Conservation (phyloP, 1,139 yeast species). For the Arxiozyma heterogenica region DNA sequence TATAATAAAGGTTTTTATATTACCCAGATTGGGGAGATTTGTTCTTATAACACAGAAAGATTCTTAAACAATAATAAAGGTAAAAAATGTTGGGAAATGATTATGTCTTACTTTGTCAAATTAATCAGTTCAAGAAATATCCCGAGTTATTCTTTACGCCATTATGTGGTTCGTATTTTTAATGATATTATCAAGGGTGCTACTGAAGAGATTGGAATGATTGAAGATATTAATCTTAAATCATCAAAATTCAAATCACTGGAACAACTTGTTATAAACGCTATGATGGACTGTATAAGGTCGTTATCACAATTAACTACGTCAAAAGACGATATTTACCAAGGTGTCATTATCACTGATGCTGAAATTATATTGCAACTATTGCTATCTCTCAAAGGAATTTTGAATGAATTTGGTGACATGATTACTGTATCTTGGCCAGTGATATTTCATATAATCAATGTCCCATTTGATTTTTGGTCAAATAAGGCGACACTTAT, state of each 20-base stretch:
- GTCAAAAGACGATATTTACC: constrained; percentile 23
- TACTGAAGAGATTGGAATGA: constrained; percentile 37
- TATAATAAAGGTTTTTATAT: constrained; percentile 34
- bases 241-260: constrained; percentile 11
- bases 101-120: constrained; percentile 40
- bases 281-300: constrained; percentile 19
- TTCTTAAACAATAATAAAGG: constrained; percentile 35
- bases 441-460: constrained; percentile 56
- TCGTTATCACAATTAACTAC: constrained; percentile 21
- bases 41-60: constrained; percentile 42
- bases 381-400: constrained; percentile 53
- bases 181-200: constrained; percentile 41
- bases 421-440: constrained; percentile 59
- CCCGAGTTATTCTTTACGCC: constrained; percentile 36
- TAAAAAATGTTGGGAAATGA: constrained; percentile 37
- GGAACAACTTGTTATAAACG: constrained; percentile 17
- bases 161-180: constrained; percentile 41
- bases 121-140: constrained; percentile 35
- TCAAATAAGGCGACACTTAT: constrained; percentile 21
- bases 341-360: constrained; percentile 33
- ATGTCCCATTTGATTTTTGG: constrained; percentile 50
- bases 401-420: constrained; percentile 70
- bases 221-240: constrained; percentile 13
- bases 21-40: constrained; percentile 37
- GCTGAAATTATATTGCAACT: constrained; percentile 58